Conservation (phyloP, 305 asterid species). For the Fraxinus floribunda region DNA sequence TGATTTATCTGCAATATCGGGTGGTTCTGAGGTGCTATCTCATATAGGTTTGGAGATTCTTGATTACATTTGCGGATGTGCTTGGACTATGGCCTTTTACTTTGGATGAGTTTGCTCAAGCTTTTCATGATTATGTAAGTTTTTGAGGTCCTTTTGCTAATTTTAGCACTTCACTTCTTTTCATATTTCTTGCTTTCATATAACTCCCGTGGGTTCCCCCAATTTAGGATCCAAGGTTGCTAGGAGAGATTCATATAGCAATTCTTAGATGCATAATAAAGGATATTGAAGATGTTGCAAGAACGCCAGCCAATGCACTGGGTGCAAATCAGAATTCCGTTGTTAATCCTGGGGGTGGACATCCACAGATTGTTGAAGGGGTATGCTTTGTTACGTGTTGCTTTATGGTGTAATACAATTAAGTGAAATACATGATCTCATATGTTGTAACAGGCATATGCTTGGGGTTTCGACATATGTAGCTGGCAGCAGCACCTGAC, state of each 20-base stretch:
- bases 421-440: constrained; percentile 23
- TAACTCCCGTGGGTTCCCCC: constrained; percentile 13
- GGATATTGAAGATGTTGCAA: constrained; percentile 85
- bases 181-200: constrained; percentile 20
- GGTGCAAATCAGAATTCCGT: constrained; percentile 55
- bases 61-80: constrained; percentile 81
- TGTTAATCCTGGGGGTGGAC: constrained; percentile 68
- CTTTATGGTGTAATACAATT: constrained; percentile 17
- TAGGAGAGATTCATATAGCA: constrained; percentile 84
- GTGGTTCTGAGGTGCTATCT: constrained; percentile 18
- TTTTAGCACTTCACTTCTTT: background rate
- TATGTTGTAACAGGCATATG: constrained; percentile 62
- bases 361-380: constrained; percentile 83
- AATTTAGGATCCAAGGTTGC: constrained; percentile 75
- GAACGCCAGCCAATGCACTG: constrained; percentile 48
- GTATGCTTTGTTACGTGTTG: constrained; percentile 34
- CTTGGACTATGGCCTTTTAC: constrained; percentile 97
- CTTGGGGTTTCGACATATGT: constrained; percentile 91
- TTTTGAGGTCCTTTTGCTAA: constrained; percentile 12
- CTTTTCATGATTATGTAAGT: constrained; percentile 82
- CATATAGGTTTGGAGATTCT: constrained; percentile 84
- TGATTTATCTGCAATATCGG: constrained; percentile 20
- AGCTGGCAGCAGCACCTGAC: constrained; percentile 79
- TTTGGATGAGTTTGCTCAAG: constrained; percentile 79
- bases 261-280: constrained; percentile 65